Conservation (phyloP, 2,329 filamentous ascomycete species). For the Ophiostoma fasciatum region DNA sequence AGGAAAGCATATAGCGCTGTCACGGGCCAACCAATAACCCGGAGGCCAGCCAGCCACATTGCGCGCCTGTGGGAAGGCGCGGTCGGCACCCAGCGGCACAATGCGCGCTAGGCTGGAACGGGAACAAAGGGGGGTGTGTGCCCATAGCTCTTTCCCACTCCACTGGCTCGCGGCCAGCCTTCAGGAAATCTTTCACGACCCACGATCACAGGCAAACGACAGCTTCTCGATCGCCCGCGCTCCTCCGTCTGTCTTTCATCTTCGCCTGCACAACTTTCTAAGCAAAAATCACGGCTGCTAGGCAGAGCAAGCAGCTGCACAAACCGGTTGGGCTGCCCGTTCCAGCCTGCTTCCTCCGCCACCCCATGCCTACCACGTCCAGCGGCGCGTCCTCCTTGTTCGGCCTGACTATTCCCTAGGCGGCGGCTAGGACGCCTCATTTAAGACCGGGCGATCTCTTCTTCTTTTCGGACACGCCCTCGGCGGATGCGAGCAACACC, state of each 20-base stretch:
- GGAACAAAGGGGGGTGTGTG: no score
- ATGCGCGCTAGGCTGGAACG: no score
- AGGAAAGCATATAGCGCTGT: no score
- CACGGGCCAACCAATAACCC: conserved; percentile 10
- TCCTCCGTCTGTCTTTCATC: neutral
- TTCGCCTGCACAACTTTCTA: no score
- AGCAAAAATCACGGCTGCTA: neutral
- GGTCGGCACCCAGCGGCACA: no score
- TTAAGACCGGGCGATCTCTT: neutral
- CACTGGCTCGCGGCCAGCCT: no score
- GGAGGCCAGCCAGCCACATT: conserved; percentile 5
- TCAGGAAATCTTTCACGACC: no score
- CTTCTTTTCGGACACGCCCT: no score
- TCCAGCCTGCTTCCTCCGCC: conserved; percentile 8
- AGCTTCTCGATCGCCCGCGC: no score
- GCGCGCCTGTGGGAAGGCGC: neutral
- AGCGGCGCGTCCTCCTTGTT: conserved; percentile 26
- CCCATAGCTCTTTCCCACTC: no score
- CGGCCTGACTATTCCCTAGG: conserved; percentile 29
- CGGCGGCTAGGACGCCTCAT: conserved; percentile 3
- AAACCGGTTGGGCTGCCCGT: conserved; percentile 5
- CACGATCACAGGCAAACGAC: no score
- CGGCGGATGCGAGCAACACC: neutral
- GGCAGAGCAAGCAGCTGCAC: neutral
- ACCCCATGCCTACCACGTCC: conserved; percentile 30